phyloP scores from a whole-genome alignment of 192 early-diverging fungal genomes.

The Spizellomyces punctatus region DNA sequence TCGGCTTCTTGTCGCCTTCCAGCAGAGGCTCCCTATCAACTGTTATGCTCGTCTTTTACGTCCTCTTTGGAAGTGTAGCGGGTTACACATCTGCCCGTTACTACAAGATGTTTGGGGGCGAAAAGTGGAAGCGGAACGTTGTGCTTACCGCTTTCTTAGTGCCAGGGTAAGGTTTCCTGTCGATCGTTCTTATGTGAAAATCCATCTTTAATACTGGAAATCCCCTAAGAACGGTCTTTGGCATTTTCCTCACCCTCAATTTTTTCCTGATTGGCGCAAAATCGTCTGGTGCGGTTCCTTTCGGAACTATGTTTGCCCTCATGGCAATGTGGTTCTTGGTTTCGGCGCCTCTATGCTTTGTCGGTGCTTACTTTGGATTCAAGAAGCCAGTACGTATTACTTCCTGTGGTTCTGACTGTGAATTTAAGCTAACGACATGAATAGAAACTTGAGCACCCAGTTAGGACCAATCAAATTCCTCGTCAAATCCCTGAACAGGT shows the following conservation, averaged over 20 bases:
- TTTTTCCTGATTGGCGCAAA: conserved; percentile 83
- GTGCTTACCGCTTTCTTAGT: conserved; percentile 80
- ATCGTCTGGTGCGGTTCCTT: conserved; percentile 90
- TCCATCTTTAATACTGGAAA: background rate
- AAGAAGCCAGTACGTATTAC: conserved; percentile 50
- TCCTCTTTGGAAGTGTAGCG: conserved; percentile 83
- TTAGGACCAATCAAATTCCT: conserved; percentile 90
- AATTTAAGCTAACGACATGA: conserved; percentile 10
- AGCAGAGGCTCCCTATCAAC: conserved; percentile 90
- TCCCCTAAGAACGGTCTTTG: conserved; percentile 51
- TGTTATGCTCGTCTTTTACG: conserved; percentile 91
- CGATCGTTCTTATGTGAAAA: conserved; percentile 40
- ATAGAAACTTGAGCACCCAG: conserved; percentile 72
- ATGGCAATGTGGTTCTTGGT: conserved; percentile 80
- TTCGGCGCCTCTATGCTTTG: conserved; percentile 75
- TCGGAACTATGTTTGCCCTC: conserved; percentile 81
- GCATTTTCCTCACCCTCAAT: conserved; percentile 72
- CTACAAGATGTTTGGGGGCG: conserved; percentile 94
- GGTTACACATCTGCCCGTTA: conserved; percentile 87
- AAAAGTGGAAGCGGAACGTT: conserved; percentile 84
- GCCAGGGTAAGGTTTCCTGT: conserved; percentile 65
- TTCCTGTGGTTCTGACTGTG: background rate
- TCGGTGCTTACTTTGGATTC: conserved; percentile 89
- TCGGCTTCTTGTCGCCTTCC: conserved; percentile 89
- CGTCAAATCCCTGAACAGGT: conserved; percentile 77